Percentiles rank a stretch among this genome's conserved stretches.
Evolutionary conservation across 345 rosid genomes (phyloP).

Genomic region (Populus ilicifolia): DNA sequence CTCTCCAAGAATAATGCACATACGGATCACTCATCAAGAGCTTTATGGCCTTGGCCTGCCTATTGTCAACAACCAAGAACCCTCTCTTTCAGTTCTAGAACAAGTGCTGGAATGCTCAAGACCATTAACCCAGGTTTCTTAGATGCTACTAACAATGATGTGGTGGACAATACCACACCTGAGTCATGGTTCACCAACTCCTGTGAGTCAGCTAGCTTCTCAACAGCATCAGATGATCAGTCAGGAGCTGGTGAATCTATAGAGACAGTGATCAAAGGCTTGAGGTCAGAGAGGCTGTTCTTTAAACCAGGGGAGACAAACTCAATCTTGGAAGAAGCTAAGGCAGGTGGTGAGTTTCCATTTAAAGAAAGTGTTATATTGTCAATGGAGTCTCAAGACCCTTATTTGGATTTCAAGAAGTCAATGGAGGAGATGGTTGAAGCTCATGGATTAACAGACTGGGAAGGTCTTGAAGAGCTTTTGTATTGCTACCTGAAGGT

Average conservation of each 20-base stretch:
- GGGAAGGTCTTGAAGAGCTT: conserved; percentile 35
- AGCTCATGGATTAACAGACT: conserved; percentile 22
- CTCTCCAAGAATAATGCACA: conserved; percentile 31
- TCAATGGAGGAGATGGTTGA: conserved; percentile 42
- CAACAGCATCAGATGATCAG: conserved; percentile 36
- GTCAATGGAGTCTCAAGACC: conserved; percentile 30
- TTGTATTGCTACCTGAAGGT: conserved; percentile 26
- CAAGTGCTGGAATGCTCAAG: conserved; percentile 24
- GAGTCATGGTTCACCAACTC: conserved; percentile 29
- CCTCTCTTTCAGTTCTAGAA: conserved; percentile 47
- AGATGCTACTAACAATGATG: conserved; percentile 3
- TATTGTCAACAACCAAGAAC: conserved; percentile 73
- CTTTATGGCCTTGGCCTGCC: conserved; percentile 82
- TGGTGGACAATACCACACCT: neutral
- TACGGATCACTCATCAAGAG: neutral
- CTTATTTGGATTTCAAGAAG: conserved; percentile 26
- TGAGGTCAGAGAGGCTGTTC: conserved; percentile 36
- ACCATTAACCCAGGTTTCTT: conserved; percentile 41
- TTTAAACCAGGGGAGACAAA: conserved; percentile 26
- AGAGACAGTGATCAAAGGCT: conserved; percentile 19
- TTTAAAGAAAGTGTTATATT: conserved; percentile 18
- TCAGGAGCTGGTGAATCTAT: conserved; percentile 21
- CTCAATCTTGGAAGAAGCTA: conserved; percentile 22
- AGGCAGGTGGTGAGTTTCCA: conserved; percentile 4
- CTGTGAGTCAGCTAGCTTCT: conserved; percentile 41